Conservation (phyloP, 1,139 yeast species). For the Geotrichum siamense region DNA sequence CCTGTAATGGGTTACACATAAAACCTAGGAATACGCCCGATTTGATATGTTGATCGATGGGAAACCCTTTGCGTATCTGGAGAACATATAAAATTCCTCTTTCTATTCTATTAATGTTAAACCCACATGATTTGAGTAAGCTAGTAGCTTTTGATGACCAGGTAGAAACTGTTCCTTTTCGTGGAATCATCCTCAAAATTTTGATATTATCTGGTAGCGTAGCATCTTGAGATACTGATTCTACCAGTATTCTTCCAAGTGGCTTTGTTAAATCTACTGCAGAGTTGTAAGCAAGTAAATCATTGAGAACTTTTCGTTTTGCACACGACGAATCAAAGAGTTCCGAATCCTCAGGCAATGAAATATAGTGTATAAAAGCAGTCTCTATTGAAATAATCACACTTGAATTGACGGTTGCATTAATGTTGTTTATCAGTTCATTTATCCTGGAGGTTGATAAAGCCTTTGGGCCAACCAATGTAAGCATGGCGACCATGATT, state of each 20-base stretch:
- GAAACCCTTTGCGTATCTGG: conserved; percentile 60
- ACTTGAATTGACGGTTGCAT: conserved; percentile 55
- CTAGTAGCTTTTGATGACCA: conserved; percentile 99
- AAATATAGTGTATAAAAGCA: conserved; percentile 73
- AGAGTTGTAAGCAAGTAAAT: not conserved
- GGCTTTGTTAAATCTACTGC: not conserved
- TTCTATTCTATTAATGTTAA: conserved; percentile 75
- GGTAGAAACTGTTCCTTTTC: conserved; percentile 94
- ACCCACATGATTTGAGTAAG: conserved; percentile 82
- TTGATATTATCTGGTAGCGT: conserved; percentile 46
- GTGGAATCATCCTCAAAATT: conserved; percentile 72
- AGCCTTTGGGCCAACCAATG: conserved; percentile 86
- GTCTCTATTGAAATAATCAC: conserved; percentile 65
- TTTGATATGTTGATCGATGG: conserved; percentile 48
- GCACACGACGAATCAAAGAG: not conserved
- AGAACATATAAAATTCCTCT: conserved; percentile 76
- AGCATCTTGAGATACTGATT: conserved; percentile 1
- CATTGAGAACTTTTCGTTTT: not conserved
- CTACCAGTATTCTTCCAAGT: too few relatives aligned
- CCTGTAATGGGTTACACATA: conserved; percentile 93
- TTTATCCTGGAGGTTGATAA: conserved; percentile 78
- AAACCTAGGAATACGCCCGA: conserved; percentile 54
- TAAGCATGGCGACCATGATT: conserved; percentile 41
- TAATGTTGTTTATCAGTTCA: conserved; percentile 63
- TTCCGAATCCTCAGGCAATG: conserved; percentile 39